Conservation (phyloP, 192 early-diverging fungal genomes). For the Rhizophagus clarus region DNA sequence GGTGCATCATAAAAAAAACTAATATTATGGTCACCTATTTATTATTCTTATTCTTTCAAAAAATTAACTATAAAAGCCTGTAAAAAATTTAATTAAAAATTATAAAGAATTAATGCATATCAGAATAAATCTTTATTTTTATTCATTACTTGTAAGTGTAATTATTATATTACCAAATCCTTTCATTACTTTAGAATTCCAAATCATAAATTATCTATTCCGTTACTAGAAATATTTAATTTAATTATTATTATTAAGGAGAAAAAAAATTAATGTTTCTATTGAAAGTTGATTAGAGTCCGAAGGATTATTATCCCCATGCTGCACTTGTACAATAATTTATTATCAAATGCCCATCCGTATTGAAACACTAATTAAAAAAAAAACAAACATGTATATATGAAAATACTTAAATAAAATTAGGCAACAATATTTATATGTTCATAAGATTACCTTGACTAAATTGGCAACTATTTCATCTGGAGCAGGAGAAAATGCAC, state of each 20-base stretch:
- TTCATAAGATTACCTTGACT: conserved; percentile 60
- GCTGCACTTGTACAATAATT: conserved; percentile 93
- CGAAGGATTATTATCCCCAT: conserved; percentile 66
- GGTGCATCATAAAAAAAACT: background rate
- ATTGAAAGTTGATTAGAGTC: background rate
- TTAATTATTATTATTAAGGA: background rate
- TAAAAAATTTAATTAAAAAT: background rate
- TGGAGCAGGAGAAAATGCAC: conserved; percentile 92
- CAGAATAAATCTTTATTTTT: background rate
- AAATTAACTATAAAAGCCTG: background rate
- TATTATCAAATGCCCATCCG: conserved; percentile 80
- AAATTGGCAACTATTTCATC: conserved; percentile 86
- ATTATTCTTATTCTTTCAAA: background rate
- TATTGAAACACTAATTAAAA: conserved; percentile 75
- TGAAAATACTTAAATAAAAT: background rate
- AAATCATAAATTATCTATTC: background rate
- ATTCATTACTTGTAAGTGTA: background rate
- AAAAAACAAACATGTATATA: background rate
- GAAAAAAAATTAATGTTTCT: background rate
- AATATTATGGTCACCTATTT: too few species aligned
- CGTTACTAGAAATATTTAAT: background rate
- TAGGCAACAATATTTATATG: background rate
- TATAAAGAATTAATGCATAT: background rate
- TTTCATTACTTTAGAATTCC: too few species aligned
- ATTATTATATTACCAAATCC: background rate